Evolutionary conservation across 306 rosid species (phyloP), one percentile per base, ranked within the genome.

Genomic region (Vachellia collinsii): DNA sequence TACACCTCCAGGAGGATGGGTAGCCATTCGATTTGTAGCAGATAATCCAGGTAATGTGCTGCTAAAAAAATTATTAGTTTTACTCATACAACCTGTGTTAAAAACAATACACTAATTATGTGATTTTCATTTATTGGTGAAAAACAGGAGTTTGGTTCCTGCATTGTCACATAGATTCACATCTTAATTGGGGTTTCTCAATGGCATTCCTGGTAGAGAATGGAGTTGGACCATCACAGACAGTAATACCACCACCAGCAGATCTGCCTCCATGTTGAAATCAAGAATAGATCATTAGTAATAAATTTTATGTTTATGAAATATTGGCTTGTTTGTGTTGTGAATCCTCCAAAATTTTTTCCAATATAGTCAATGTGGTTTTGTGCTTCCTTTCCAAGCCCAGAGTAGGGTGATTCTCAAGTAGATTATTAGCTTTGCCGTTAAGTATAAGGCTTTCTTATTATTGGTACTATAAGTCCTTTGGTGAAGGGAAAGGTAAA

Each of bases 191-290:
- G 84, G 94, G 91, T 69, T 80, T 89, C 64, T 84, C 92, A 11
- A 91, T 86, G 94, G 79, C 88, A 38, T 91, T 89, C 29, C 80
- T 86, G 8, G 92, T 91, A n/a, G 86, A 89, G 81, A 91, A 91
- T 38, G 92, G 94, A 50, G 79, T 69, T 23, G 92, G 91, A 43
- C 81, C 71, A n/a, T 53, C 48, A 37, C 86, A 87, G 77, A 80
- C 94, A 50, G 90, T 91, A 43, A 83, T 91, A 68, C 90, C 94
- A 50, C 92, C 92, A 16, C 94, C 90, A 0, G 85, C 85, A 20
- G 94, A 91, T 83, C 83, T 70, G 34, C 74, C 56, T 8, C 56
- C 44, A 62, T 91, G 94, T 69, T 90, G 78, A 82, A 63, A 62
- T 16, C 7, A 44, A 70, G n/a, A 56, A 61, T 36, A 53, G 17